phyloP scores from a whole-genome alignment of 306 rosid species.

The Argentina anserina region DNA sequence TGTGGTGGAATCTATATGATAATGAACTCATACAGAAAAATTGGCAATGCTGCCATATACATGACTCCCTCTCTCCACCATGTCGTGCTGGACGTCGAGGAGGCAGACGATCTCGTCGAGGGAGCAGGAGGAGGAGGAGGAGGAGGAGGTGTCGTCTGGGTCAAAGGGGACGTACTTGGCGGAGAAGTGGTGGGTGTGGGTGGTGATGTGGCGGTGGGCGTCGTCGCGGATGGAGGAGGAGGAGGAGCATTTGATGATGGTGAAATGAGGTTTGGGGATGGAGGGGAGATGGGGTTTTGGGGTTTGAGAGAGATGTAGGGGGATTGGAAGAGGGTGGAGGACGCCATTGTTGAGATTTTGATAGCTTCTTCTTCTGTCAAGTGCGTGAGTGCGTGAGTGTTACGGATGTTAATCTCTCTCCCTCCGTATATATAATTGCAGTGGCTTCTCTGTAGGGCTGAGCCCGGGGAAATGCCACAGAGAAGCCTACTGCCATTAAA shows the following conservation, averaged over 20 bases:
- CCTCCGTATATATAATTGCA: too few species aligned
- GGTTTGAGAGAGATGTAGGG: constrained; percentile 27
- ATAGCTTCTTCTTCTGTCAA: too few species aligned
- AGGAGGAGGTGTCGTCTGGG: constrained; percentile 36
- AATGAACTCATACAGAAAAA: constrained; percentile 3
- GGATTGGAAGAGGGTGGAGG: constrained; percentile 35
- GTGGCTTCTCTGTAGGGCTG: too few species aligned
- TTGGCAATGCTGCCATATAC: constrained; percentile 8
- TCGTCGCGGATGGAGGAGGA: constrained; percentile 70
- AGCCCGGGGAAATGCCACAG: too few species aligned
- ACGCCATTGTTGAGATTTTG: constrained; percentile 34
- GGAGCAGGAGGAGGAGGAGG: constrained; percentile 60
- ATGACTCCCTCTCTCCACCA: not conserved
- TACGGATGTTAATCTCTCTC: too few species aligned
- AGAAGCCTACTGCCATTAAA: too few species aligned
- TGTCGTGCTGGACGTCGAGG: constrained; percentile 76
- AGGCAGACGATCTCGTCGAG: constrained; percentile 83
- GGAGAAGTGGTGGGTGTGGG: constrained; percentile 49
- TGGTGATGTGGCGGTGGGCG: constrained; percentile 59
- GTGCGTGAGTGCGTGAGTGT: too few species aligned
- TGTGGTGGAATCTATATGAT: constrained; percentile 4
- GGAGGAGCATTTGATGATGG: constrained; percentile 19
- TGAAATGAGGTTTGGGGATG: constrained; percentile 22
- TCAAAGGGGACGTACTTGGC: constrained; percentile 78
- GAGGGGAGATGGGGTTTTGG: not conserved